Percentiles rank a stretch among this genome's conserved stretches.
These are phyloP conservation scores for Rhizoclosmatium globosum DNA, from an alignment of 192 early-diverging fungal species.

Conservation along the genomic window DNA sequence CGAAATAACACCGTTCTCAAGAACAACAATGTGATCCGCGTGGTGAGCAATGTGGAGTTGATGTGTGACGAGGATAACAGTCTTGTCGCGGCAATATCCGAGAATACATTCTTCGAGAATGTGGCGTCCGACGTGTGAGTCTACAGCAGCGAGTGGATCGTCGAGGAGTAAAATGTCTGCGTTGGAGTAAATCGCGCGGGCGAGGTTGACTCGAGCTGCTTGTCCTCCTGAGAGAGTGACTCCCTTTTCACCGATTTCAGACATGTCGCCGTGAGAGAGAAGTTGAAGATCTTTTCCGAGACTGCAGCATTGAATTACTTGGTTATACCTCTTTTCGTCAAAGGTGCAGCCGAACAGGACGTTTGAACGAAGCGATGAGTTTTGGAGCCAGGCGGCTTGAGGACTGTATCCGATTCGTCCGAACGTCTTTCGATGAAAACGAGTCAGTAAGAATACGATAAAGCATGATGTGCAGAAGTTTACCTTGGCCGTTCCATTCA, in stretches of 20 bases:
- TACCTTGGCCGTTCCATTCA: slow-evolving; percentile 44
- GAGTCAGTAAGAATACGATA: neutral
- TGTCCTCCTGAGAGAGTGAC: slow-evolving; percentile 78
- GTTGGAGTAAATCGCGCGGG: slow-evolving; percentile 63
- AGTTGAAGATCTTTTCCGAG: slow-evolving; percentile 45
- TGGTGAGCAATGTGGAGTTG: slow-evolving; percentile 72
- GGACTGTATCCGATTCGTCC: slow-evolving; percentile 70
- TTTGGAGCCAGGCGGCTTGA: slow-evolving; percentile 77
- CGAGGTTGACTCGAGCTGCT: slow-evolving; percentile 64
- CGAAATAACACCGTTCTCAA: slow-evolving; percentile 69
- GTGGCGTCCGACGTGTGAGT: slow-evolving; percentile 67
- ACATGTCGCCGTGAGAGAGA: slow-evolving; percentile 42
- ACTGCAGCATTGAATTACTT: slow-evolving; percentile 57
- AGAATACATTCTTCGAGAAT: slow-evolving; percentile 71
- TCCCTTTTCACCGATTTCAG: slow-evolving; percentile 51
- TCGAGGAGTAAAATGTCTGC: slow-evolving; percentile 72
- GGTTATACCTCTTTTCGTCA: slow-evolving; percentile 46
- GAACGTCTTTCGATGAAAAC: slow-evolving; percentile 30
- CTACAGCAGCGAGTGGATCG: slow-evolving; percentile 1
- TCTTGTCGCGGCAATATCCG: slow-evolving; percentile 54
- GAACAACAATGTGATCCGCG: slow-evolving; percentile 69
- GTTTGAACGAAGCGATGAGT: slow-evolving; percentile 77
- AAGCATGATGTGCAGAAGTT: slow-evolving; percentile 32
- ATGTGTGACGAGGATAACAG: slow-evolving; percentile 72
- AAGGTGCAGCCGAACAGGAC: slow-evolving; percentile 77